Conservation (phyloP, 371 early-diverging fungal genomes). For the Fennellomyces sp. region DNA sequence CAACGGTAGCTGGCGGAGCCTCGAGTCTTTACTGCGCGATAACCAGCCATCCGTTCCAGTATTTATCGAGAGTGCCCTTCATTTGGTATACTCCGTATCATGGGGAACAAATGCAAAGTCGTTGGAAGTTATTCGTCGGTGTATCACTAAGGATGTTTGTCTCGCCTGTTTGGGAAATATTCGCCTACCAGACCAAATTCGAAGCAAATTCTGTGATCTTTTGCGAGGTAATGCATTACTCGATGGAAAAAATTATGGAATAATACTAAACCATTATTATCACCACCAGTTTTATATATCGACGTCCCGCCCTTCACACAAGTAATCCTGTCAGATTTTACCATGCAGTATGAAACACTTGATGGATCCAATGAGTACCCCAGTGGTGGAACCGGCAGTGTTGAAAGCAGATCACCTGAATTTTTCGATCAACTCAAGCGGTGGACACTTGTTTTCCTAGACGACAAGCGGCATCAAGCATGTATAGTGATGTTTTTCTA, state of each 20-base stretch:
- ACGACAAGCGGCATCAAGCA: conserved; percentile 27
- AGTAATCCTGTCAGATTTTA: conserved; percentile 34
- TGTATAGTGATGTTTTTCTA: not conserved
- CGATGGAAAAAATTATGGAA: not conserved
- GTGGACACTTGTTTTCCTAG: conserved; percentile 33
- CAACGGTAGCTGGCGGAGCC: conserved; percentile 23
- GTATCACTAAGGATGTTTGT: conserved; percentile 42
- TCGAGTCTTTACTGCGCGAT: conserved; percentile 14
- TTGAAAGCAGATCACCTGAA: conserved; percentile 21
- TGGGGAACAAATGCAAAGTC: conserved; percentile 16
- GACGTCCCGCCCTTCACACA: conserved; percentile 23
- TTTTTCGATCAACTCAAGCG: conserved; percentile 31
- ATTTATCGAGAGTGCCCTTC: conserved; percentile 21
- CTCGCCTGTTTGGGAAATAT: conserved; percentile 36
- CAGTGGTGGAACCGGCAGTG: conserved; percentile 15
- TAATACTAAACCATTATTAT: not conserved
- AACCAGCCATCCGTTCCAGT: conserved; percentile 4
- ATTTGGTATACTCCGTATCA: conserved; percentile 27
- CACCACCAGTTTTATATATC: conserved; percentile 23
- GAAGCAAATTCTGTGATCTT: conserved; percentile 45
- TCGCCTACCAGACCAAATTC: conserved; percentile 33
- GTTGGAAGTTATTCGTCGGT: conserved; percentile 13
- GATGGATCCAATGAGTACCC: conserved; percentile 26
- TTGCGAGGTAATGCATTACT: conserved; percentile 35
- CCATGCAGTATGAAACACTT: conserved; percentile 25